Percentiles rank a stretch among this genome's conserved stretches.
These are phyloP conservation scores for Geotrichum fermentans DNA, from an alignment of 1,139 yeast species.

Conservation along the genomic window DNA sequence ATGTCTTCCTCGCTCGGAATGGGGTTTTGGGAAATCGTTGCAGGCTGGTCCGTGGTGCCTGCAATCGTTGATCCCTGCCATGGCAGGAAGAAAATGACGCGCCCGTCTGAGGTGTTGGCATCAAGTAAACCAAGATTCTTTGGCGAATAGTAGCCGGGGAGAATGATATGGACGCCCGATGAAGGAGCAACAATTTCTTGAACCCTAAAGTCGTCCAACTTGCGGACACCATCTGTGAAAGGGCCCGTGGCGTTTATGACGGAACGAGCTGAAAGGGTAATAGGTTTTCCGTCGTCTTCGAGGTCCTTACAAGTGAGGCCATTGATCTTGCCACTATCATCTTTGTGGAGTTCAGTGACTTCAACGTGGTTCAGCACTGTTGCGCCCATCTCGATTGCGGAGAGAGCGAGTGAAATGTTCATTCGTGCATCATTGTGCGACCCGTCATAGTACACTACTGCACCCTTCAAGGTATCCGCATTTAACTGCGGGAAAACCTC, in stretches of 20 bases:
- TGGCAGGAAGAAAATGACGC: constrained; percentile 95
- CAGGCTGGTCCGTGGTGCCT: constrained; percentile 90
- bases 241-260: constrained; percentile 96
- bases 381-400: constrained; percentile 86
- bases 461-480: constrained; percentile 74
- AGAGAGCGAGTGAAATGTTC: constrained; percentile 78
- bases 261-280: constrained; percentile 59
- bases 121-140: constrained; percentile 82
- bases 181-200: constrained; percentile 90
- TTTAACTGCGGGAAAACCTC: constrained; percentile 87
- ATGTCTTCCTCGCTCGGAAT: constrained; percentile 86
- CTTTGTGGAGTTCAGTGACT: constrained; percentile 69
- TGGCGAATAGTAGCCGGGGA: constrained; percentile 92
- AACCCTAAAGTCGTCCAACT: constrained; percentile 60
- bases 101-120: constrained; percentile 89
- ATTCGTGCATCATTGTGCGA: constrained; percentile 91
- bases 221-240: constrained; percentile 74
- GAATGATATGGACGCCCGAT: constrained; percentile 89
- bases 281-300: constrained; percentile 45
- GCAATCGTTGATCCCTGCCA: constrained; percentile 99
- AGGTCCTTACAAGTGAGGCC: constrained; percentile 76
- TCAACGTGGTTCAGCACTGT: constrained; percentile 83
- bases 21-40: constrained; percentile 59
- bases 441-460: constrained; percentile 93
- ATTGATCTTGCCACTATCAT: constrained; percentile 53